These are phyloP conservation scores for Craterostigma plantagineum DNA, from an alignment of 257 asterid species.

Conservation along the genomic window DNA sequence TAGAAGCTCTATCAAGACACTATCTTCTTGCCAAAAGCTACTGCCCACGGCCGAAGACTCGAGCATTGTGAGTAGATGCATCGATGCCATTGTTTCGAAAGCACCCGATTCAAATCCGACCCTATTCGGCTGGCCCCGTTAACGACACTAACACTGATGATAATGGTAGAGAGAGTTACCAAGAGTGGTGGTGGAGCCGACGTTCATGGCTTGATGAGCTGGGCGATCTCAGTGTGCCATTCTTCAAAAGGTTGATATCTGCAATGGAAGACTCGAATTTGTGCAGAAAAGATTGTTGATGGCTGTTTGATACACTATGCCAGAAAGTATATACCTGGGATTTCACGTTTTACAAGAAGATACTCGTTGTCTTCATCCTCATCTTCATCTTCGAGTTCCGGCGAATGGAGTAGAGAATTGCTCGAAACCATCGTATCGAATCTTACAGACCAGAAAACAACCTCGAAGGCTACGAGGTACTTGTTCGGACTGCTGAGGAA, in stretches of 20 bases:
- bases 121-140: slow-evolving; percentile 88
- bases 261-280: slow-evolving; percentile 48
- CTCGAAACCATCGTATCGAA: slow-evolving; percentile 50
- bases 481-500: slow-evolving; percentile 70
- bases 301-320: slow-evolving; percentile 69
- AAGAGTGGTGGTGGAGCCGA: slow-evolving; percentile 10
- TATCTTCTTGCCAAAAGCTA: slow-evolving; percentile 41
- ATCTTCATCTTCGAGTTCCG: slow-evolving; percentile 23
- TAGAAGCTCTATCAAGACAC: slow-evolving; percentile 28
- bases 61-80: slow-evolving; percentile 54
- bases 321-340: slow-evolving; percentile 63
- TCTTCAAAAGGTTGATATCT: slow-evolving; percentile 45
- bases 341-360: slow-evolving; percentile 49
- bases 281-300: slow-evolving; percentile 61
- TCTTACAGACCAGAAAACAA: slow-evolving; percentile 38
- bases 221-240: slow-evolving; percentile 29
- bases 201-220: slow-evolving; percentile 77
- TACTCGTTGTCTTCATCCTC: slow-evolving; percentile 30
- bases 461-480: slow-evolving; percentile 30
- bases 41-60: slow-evolving; percentile 51
- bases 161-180: slow-evolving; percentile 13
- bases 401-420: slow-evolving; percentile 26
- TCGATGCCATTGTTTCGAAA: slow-evolving; percentile 43
- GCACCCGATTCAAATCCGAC: slow-evolving; percentile 71
- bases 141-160: no score